A percentile compares a stretch with the other conserved stretches of the same genome.
Evolutionary conservation across 2,329 filamentous ascomycete genomes (phyloP).

Genomic region (Colletotrichum lini): DNA sequence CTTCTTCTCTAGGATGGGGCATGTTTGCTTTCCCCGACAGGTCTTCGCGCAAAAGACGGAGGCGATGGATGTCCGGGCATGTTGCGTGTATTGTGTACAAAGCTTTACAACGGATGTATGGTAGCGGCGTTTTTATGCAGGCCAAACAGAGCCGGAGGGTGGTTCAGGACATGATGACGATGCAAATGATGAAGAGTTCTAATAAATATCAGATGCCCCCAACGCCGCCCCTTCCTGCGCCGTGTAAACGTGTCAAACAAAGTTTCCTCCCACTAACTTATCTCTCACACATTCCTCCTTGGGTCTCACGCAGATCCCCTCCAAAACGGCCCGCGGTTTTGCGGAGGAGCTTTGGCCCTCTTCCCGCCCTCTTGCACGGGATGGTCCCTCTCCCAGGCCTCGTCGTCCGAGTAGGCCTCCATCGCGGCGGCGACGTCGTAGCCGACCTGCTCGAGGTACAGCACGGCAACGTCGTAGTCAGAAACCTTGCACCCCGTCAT

Average conservation of each 20-base stretch:
- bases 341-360: slow-evolving; percentile 46
- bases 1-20: slow-evolving; percentile 2
- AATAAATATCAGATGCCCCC: slow-evolving; percentile 25
- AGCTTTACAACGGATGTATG: slow-evolving; percentile 31
- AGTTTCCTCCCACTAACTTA: neutral
- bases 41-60: slow-evolving; percentile 4
- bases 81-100: slow-evolving; percentile 34
- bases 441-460: slow-evolving; percentile 80
- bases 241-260: neutral
- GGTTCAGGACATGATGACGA: slow-evolving; percentile 42
- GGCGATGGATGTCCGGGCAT: neutral
- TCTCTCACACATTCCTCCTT: neutral
- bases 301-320: slow-evolving; percentile 44
- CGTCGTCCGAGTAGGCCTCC: slow-evolving; percentile 77
- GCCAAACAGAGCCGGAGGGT: slow-evolving; percentile 36
- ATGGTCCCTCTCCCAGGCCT: slow-evolving; percentile 81
- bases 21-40: neutral
- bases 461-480: slow-evolving; percentile 81
- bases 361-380: slow-evolving; percentile 62
- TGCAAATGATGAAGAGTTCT: slow-evolving; percentile 41
- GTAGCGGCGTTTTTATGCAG: slow-evolving; percentile 39
- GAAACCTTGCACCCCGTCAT: slow-evolving; percentile 85
- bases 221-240: slow-evolving; percentile 10
- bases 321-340: slow-evolving; percentile 50
- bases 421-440: slow-evolving; percentile 78